Evolutionary conservation across 2,329 filamentous ascomycete species (phyloP).

Genomic region (Parascedosporium putredinis): DNA sequence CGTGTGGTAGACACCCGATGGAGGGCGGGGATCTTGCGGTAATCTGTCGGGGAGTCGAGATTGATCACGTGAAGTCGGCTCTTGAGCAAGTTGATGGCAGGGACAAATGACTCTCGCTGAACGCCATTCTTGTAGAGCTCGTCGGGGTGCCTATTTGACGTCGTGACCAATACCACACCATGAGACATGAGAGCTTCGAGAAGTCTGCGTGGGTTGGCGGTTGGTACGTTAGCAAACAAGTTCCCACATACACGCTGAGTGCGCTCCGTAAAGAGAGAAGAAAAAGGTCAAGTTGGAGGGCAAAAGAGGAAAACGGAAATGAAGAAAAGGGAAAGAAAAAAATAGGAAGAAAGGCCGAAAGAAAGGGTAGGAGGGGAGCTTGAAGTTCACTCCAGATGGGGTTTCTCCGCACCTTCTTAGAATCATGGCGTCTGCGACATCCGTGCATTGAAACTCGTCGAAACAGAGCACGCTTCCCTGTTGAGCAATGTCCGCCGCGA

Average conservation of each 20-base stretch:
- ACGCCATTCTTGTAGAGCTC: constrained; percentile 98
- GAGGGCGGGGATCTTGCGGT: constrained; percentile 93
- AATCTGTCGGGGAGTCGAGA: constrained; percentile 89
- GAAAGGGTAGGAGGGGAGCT: no score
- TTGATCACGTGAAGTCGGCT: constrained; percentile 78
- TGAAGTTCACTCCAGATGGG: no score
- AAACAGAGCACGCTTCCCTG: constrained; percentile 84
- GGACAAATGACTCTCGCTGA: constrained; percentile 88
- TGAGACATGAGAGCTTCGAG: constrained; percentile 90
- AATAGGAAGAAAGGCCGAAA: no score
- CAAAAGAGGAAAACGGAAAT: no score
- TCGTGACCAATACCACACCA: constrained; percentile 92
- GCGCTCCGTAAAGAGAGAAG: no score
- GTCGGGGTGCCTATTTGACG: constrained; percentile 90
- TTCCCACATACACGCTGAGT: no score
- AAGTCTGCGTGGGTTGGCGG: no score
- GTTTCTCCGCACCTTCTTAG: constrained; percentile 55
- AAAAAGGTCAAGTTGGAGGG: no score
- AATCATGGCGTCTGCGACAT: constrained; percentile 98
- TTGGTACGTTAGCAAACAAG: no score
- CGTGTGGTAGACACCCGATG: constrained; percentile 88
- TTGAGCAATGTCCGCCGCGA: constrained; percentile 88
- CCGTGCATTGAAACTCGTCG: constrained; percentile 97
- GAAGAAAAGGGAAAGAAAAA: background rate
- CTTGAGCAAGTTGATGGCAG: constrained; percentile 88